Evolutionary conservation across 148 eudicot genomes (phyloP).

Genomic region (Rhododendron griersonianum): DNA sequence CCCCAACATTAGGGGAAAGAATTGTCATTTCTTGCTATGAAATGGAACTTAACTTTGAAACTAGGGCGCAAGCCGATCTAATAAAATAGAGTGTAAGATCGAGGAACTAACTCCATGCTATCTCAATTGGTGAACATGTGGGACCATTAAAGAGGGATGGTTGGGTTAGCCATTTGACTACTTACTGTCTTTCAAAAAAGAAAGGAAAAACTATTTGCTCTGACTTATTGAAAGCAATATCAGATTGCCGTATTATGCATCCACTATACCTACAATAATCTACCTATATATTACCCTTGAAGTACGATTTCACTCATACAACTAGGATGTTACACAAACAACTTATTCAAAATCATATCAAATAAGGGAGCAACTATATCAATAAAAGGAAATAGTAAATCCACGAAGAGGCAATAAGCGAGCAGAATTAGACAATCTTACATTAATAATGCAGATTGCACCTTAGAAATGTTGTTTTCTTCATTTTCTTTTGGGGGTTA

Average conservation of each 20-base stretch:
- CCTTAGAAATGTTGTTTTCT: neutral
- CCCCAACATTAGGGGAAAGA: neutral
- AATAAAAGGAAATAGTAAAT: neutral
- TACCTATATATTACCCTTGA: neutral
- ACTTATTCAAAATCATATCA: neutral
- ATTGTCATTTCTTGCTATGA: neutral
- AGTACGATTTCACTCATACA: neutral
- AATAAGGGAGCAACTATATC: neutral
- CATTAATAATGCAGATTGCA: neutral
- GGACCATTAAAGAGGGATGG: neutral
- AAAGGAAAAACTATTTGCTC: neutral
- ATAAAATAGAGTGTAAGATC: neutral
- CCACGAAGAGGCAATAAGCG: neutral
- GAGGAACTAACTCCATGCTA: neutral
- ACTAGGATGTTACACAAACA: neutral
- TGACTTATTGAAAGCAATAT: neutral
- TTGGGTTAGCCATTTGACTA: neutral
- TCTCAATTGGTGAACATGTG: neutral
- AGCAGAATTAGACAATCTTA: neutral
- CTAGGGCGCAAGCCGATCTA: neutral
- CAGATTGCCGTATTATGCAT: neutral
- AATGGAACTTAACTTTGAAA: neutral
- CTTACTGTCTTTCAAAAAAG: neutral
- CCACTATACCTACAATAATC: neutral
- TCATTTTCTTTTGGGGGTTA: neutral